Evolutionary conservation across 1,139 yeast genomes (phyloP).

Genomic region (Candida freyschussii): DNA sequence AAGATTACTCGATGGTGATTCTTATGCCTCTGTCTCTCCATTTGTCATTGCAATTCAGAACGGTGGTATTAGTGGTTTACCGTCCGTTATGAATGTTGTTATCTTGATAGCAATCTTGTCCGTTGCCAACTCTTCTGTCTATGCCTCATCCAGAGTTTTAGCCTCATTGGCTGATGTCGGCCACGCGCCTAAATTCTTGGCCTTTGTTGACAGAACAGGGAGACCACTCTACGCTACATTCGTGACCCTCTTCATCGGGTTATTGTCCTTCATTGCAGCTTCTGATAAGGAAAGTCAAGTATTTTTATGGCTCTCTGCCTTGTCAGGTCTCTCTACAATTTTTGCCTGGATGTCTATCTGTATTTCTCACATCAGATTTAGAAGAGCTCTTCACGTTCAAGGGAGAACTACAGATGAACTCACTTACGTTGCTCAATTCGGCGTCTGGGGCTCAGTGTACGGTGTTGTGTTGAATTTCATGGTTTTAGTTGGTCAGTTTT

Average conservation of each 20-base stretch:
- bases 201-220: conserved; percentile 59
- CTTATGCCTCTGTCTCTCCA: conserved; percentile 51
- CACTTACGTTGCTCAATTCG: conserved; percentile 50
- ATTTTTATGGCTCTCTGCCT: conserved; percentile 62
- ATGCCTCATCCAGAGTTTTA: conserved; percentile 61
- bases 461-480: conserved; percentile 44
- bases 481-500: conserved; percentile 55
- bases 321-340: conserved; percentile 61
- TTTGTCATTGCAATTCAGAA: conserved; percentile 47
- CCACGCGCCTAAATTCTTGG: conserved; percentile 53
- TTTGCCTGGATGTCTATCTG: conserved; percentile 67
- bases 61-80: conserved; percentile 44
- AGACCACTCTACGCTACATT: conserved; percentile 59
- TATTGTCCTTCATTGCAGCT: conserved; percentile 60
- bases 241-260: conserved; percentile 47
- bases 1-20: conserved; percentile 41
- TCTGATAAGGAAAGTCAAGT: conserved; percentile 51
- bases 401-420: conserved; percentile 49
- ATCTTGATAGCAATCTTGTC: conserved; percentile 58
- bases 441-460: conserved; percentile 47
- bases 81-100: conserved; percentile 47
- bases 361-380: conserved; percentile 55
- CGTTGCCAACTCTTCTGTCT: conserved; percentile 65
- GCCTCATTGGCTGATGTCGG: conserved; percentile 63
- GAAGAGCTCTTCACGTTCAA: conserved; percentile 51